phyloP scores from a whole-genome alignment of 805 yeast genomes.

The Allodekkera sacchari region DNA sequence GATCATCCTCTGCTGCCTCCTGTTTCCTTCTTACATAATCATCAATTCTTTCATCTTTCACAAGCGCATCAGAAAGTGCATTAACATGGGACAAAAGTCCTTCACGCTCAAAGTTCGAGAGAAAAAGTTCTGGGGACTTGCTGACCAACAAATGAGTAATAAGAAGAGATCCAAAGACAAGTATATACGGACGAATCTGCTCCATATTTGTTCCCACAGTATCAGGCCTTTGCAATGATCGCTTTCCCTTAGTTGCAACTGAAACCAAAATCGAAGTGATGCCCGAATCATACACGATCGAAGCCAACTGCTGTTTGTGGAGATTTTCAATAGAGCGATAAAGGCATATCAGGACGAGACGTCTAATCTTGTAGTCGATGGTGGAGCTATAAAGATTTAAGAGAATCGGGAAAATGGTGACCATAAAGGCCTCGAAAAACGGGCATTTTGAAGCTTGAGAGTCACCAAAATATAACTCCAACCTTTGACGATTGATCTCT shows the following conservation, averaged over 20 bases:
- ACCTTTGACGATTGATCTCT: constrained; percentile 24
- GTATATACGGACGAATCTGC: constrained; percentile 26
- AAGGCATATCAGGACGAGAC: constrained; percentile 45
- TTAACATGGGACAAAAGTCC: constrained; percentile 55
- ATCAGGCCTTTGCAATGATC: constrained; percentile 13
- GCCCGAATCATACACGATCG: constrained; percentile 25
- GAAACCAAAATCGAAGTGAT: constrained; percentile 50
- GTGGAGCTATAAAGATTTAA: constrained; percentile 64
- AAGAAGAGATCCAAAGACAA: constrained; percentile 44
- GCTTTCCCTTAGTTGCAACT: constrained; percentile 46
- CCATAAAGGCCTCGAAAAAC: constrained; percentile 28
- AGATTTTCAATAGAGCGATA: constrained; percentile 41
- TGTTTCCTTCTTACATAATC: background rate
- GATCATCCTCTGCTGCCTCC: constrained; percentile 12
- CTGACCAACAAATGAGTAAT: constrained; percentile 37
- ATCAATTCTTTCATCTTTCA: constrained; percentile 8
- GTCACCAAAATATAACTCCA: constrained; percentile 23
- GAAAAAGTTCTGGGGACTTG: constrained; percentile 35
- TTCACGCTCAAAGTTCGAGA: constrained; percentile 53
- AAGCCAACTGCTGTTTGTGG: constrained; percentile 22
- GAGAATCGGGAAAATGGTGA: constrained; percentile 45
- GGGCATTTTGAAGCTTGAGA: constrained; percentile 9
- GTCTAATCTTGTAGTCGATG: constrained; percentile 57
- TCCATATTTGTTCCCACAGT: constrained; percentile 8
- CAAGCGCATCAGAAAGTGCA: constrained; percentile 22